Base-by-base conservation (phyloP, 2,329 filamentous ascomycete genomes). In the Fusarium nematophilum region DNA sequence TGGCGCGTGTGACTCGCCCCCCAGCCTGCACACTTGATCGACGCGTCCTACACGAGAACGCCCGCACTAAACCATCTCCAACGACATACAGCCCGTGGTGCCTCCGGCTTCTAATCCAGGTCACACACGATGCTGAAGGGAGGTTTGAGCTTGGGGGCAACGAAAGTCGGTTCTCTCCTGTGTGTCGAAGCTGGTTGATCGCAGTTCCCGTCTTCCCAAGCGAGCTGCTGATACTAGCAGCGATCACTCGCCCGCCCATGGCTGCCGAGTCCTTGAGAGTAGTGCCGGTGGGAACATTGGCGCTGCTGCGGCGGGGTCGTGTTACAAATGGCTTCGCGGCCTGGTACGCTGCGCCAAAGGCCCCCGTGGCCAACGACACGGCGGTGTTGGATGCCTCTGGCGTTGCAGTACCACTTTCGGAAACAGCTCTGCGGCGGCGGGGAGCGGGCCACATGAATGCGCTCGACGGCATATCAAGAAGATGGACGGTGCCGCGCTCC, bases 401-500 rank as follows among this genome's bases (percentile, higher is more conserved):
- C 6, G 78, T 70, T 9, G 83, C 79, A 11, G 79, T 76, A 10
- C 77, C 75, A 14, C 75, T 74, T 30, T 85, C 81, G 55, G 75
- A 77, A 30, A 69, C 69, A 45, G 75, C 78, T 57, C 74, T 75
- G 54, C 82, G 79, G 47, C 83, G 81, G 31, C 85, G 83, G 34
- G 87, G 88, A 18, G 93, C 91, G 33, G 93, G 93, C 93, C 93
- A 97, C 64, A 90, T 87, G 67, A 93, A 94, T 5, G 92, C 91
- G 60, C 87, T 90, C 38, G 86, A 83, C 8, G 93, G 92, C 75
- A 98, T 86, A 64, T 97, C 91, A 62, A 97, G 89, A 36, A 98
- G 85, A 76, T 99, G 95, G 9, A 97, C 88, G 8, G 95, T 99
- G n/a, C 94, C 93, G 66, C 93, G 91, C 69, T 96, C 92, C 1